Conservation (phyloP, 768 basidiomycete species). For the Pulveroboletus sp. region DNA sequence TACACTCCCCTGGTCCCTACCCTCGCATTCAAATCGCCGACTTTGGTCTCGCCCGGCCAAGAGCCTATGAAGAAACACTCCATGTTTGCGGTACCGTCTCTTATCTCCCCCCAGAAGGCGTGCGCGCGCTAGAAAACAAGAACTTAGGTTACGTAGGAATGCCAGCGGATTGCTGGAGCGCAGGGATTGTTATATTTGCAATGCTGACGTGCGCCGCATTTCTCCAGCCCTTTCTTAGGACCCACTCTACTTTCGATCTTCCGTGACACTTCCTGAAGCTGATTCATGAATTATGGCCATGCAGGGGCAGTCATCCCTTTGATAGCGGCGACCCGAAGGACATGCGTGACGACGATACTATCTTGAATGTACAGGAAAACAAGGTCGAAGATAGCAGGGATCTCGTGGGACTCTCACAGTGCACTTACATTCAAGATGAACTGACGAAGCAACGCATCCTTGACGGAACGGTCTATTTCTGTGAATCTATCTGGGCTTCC, state of each 20-base stretch:
- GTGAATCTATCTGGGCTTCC: constrained; percentile 47
- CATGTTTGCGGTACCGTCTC: constrained; percentile 87
- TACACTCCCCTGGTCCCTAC: constrained; percentile 75
- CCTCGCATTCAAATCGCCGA: constrained; percentile 83
- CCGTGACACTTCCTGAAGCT: constrained; percentile 1
- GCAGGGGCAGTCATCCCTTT: constrained; percentile 73
- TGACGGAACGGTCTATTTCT: constrained; percentile 54
- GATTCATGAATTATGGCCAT: constrained; percentile 1
- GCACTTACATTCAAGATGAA: constrained; percentile 46
- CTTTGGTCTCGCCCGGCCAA: constrained; percentile 78
- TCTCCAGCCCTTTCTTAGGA: neutral
- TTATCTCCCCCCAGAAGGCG: constrained; percentile 81
- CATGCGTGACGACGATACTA: constrained; percentile 5
- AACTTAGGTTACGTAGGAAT: constrained; percentile 71
- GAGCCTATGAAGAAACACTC: constrained; percentile 75
- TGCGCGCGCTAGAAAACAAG: constrained; percentile 71
- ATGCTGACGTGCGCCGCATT: constrained; percentile 69
- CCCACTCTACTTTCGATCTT: neutral
- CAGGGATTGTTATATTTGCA: constrained; percentile 74
- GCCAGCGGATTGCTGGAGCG: constrained; percentile 90
- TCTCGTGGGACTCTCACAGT: constrained; percentile 25
- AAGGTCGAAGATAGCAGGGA: constrained; percentile 34
- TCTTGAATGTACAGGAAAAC: constrained; percentile 9
- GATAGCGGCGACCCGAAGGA: constrained; percentile 46
- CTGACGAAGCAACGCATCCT: constrained; percentile 68